phyloP scores from a whole-genome alignment of 305 asterid genomes.

The Petunia hybrid region DNA sequence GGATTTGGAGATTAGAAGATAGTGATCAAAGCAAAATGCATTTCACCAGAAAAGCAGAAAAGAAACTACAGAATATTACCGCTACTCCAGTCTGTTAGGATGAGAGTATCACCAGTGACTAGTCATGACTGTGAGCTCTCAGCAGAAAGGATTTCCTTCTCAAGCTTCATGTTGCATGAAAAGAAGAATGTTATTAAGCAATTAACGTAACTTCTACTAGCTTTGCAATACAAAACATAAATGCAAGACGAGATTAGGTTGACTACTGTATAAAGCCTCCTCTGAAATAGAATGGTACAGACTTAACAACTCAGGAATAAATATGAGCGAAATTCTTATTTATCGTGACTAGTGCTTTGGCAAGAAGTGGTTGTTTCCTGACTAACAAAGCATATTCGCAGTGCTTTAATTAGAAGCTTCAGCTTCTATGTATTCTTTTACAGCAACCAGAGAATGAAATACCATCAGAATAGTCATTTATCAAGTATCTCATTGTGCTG shows the following conservation, averaged over 20 bases:
- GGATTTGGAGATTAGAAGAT: background rate
- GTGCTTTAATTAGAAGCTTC: background rate
- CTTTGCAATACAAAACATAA: background rate
- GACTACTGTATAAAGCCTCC: background rate
- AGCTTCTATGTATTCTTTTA: background rate
- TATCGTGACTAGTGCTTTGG: background rate
- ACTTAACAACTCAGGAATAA: background rate
- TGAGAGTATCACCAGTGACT: background rate
- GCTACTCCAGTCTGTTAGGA: background rate
- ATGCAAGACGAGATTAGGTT: background rate
- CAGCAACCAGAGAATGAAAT: background rate
- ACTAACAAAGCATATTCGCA: background rate
- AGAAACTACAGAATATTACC: background rate
- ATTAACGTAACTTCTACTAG: background rate
- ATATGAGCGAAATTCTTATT: background rate
- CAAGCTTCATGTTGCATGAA: constrained; percentile 40
- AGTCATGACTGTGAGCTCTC: constrained; percentile 26
- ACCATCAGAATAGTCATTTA: background rate
- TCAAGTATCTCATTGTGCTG: background rate
- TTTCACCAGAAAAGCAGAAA: background rate
- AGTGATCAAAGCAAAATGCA: background rate
- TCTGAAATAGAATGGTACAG: background rate
- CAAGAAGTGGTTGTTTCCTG: background rate
- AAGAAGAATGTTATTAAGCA: background rate
- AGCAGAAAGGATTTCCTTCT: constrained; percentile 48